Base-by-base conservation (phyloP, 192 early-diverging fungal species). In the Coemansia sp. region DNA sequence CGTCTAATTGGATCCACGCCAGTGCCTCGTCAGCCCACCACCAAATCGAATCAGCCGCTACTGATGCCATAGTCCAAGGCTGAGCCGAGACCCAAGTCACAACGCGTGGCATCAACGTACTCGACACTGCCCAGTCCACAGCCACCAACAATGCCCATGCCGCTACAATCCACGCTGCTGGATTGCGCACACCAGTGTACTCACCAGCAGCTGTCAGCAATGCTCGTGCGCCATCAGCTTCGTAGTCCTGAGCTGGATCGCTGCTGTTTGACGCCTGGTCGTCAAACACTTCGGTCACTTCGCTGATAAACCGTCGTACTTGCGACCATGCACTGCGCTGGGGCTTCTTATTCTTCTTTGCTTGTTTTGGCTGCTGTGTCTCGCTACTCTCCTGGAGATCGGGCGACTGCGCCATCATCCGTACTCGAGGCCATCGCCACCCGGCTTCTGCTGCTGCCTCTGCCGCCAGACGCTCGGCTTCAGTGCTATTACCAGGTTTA, bases 371-470 rank as follows among this genome's bases (percentile, higher is more conserved):
- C n/a, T 43, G 44, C 34, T 3, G 58, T 44, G 7, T 65, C 20
- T 55, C 39, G 0, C 34, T 39, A 65, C 64, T 41, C 40, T 33
- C 20, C 7, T 61, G 41, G 22, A 83, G 69, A 60, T 83, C 80
- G 43, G 80, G 80, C 13, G 76, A 83, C 64, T 78, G 70, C 43
- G 81, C 74, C 81, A 83, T 83, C 81, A 78, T 83, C 10, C 73
- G 75, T 24, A 83, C 47, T 27, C 70, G 81, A 18, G 81, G 76
- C 80, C 80, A 83, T 8, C 65, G 66, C 81, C 81, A 83, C 22
- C 81, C 81, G 18, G 81, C 81, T 29, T 72, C 76, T 36, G 62
- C 52, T 34, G 81, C 81, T 29, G 81, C 75, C 3, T 72, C 60
- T 20, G 65, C 73, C 2, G 81, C 81, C 34, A 83, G 60, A 64